Conservation (phyloP, 768 basidiomycete genomes). For the Gelatoporia subvermispora region DNA sequence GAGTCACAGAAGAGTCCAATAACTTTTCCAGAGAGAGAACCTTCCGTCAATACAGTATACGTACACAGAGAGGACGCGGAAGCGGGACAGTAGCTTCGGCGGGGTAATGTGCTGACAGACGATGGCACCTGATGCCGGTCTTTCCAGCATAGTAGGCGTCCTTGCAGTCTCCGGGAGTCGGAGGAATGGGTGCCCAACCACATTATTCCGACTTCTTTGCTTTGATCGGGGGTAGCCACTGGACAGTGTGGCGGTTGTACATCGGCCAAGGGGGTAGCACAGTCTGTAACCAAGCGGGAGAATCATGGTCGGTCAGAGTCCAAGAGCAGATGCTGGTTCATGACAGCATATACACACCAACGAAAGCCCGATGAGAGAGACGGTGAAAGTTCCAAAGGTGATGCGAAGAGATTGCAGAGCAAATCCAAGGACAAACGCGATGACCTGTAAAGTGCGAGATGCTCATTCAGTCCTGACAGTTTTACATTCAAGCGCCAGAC, state of each 20-base stretch:
- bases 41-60: no score
- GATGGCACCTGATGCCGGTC: no score
- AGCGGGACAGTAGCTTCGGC: no score
- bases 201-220: slow-evolving; percentile 17
- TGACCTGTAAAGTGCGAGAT: slow-evolving; percentile 29
- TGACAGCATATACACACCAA: slow-evolving; percentile 8
- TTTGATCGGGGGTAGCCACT: slow-evolving; percentile 47
- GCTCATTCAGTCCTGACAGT: background rate
- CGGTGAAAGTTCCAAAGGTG: slow-evolving; percentile 48
- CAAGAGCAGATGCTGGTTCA: no score
- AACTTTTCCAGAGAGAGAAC: no score
- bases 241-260: slow-evolving; percentile 57
- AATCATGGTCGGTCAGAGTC: background rate
- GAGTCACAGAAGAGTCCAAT: no score
- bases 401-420: slow-evolving; percentile 47
- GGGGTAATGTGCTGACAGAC: no score
- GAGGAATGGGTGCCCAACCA: background rate
- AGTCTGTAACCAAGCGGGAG: slow-evolving; percentile 33
- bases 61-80: no score
- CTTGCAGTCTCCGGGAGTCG: no score
- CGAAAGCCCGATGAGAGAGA: slow-evolving; percentile 10
- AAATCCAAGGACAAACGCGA: slow-evolving; percentile 56
- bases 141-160: no score
- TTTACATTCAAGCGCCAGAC: background rate
- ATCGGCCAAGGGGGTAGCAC: slow-evolving; percentile 68